phyloP scores from a whole-genome alignment of 768 basidiomycete genomes.

The Baorangia bicolor region DNA sequence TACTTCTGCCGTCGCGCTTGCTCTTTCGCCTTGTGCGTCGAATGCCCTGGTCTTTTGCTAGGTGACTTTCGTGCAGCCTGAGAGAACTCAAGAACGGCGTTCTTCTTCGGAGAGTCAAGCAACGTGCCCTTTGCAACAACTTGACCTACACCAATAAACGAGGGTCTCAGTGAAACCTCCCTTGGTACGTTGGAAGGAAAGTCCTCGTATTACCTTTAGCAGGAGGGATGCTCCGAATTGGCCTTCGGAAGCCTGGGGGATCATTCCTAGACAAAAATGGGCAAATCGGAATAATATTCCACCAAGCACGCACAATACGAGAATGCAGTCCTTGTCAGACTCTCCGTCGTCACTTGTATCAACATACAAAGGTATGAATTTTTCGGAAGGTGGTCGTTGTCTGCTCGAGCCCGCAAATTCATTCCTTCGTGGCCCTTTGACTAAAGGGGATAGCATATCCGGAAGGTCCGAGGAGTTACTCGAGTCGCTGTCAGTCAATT shows the following conservation, averaged over 20 bases:
- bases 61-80: slow-evolving; percentile 11
- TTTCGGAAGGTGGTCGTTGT: not conserved
- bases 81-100: not conserved
- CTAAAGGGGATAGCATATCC: slow-evolving; percentile 22
- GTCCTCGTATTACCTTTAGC: not conserved
- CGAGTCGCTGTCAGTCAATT: slow-evolving; percentile 32
- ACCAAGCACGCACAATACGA: slow-evolving; percentile 35
- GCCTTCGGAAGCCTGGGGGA: slow-evolving; percentile 48
- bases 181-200: not conserved
- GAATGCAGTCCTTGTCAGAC: slow-evolving; percentile 38
- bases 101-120: slow-evolving; percentile 14
- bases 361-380: slow-evolving; percentile 24
- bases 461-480: slow-evolving; percentile 21
- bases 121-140: slow-evolving; percentile 4
- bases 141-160: slow-evolving; percentile 3
- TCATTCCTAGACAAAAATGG: slow-evolving; percentile 39
- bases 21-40: slow-evolving; percentile 40
- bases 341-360: slow-evolving; percentile 34
- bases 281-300: not conserved
- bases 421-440: slow-evolving; percentile 12
- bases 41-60: slow-evolving; percentile 24
- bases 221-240: slow-evolving; percentile 30
- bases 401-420: slow-evolving; percentile 5
- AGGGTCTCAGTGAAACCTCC: not conserved
- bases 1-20: slow-evolving; percentile 47